phyloP scores from a whole-genome alignment of 2,329 filamentous ascomycete species.

The Periconia macrospinosa region DNA sequence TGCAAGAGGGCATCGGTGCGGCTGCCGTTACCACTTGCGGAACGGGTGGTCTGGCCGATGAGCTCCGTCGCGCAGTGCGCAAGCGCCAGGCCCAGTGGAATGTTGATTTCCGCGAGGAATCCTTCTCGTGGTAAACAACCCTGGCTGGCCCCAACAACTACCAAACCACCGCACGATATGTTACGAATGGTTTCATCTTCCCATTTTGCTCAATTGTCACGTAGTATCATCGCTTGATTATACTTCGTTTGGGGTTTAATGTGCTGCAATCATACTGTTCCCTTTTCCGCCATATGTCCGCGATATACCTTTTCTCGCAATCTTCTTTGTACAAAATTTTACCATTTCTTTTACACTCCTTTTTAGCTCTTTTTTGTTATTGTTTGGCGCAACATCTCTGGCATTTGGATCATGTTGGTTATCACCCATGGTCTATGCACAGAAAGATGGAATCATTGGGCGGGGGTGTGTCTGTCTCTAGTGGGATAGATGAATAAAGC shows the following conservation, averaged over 20 bases:
- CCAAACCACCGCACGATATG: background rate
- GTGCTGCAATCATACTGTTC: background rate
- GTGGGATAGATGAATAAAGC: no score
- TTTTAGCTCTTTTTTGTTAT: background rate
- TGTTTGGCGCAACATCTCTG: background rate
- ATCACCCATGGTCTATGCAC: background rate
- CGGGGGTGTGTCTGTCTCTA: no score
- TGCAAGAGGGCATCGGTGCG: conserved; percentile 78
- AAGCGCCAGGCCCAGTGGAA: conserved; percentile 65
- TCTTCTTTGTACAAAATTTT: conserved; percentile 5
- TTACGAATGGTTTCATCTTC: background rate
- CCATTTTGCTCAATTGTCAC: background rate
- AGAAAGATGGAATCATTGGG: no score
- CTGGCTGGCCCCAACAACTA: conserved; percentile 3
- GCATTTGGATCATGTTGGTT: background rate
- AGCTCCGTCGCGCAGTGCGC: conserved; percentile 70
- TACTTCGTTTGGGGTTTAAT: background rate
- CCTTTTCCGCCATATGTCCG: background rate
- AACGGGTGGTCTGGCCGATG: conserved; percentile 72
- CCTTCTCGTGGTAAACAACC: conserved; percentile 63
- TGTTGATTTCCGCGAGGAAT: conserved; percentile 79
- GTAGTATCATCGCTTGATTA: background rate
- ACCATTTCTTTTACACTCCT: background rate
- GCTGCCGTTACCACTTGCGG: conserved; percentile 86
- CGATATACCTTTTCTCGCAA: background rate